These are phyloP conservation scores for Annulohypoxylon truncatum DNA, from an alignment of 2,329 filamentous ascomycete species.

Conservation along the genomic window DNA sequence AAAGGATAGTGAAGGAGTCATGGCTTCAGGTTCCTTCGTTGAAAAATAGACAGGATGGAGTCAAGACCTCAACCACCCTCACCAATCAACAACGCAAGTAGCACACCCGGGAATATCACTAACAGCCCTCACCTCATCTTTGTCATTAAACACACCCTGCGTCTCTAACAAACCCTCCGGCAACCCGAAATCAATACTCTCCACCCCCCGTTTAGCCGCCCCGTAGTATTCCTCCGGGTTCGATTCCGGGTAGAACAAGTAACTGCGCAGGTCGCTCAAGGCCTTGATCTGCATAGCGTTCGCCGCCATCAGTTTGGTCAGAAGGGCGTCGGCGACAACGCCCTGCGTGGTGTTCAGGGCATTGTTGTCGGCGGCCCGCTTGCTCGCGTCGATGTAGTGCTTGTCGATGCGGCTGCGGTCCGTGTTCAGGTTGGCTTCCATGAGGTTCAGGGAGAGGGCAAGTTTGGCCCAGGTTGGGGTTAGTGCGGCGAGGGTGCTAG, in stretches of 20 bases:
- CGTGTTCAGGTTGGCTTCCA: slow-evolving; percentile 28
- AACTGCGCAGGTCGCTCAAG: slow-evolving; percentile 26
- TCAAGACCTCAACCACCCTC: neutral
- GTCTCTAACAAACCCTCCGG: slow-evolving; percentile 28
- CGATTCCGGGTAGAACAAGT: slow-evolving; percentile 25
- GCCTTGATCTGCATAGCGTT: slow-evolving; percentile 30
- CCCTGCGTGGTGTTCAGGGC: slow-evolving; percentile 23
- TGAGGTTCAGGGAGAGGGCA: slow-evolving; percentile 12
- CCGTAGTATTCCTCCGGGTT: slow-evolving; percentile 31
- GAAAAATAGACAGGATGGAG: neutral
- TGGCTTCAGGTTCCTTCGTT: neutral
- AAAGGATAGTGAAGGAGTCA: neutral
- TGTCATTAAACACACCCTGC: slow-evolving; percentile 29
- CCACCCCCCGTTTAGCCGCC: neutral
- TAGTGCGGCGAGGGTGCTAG: neutral
- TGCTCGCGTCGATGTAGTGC: slow-evolving; percentile 10
- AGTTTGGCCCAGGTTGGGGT: slow-evolving; percentile 24
- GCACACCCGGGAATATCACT: slow-evolving; percentile 25
- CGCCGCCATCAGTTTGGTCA: slow-evolving; percentile 15
- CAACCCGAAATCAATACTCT: slow-evolving; percentile 19
- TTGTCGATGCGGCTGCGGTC: slow-evolving; percentile 22
- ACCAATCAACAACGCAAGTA: slow-evolving; percentile 25
- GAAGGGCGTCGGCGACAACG: slow-evolving; percentile 12
- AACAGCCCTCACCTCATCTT: slow-evolving; percentile 8
- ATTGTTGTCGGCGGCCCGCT: slow-evolving; percentile 22